Evolutionary conservation across 164 flowering plant genomes (phyloP).

Genomic region (Dillenia turbinata): DNA sequence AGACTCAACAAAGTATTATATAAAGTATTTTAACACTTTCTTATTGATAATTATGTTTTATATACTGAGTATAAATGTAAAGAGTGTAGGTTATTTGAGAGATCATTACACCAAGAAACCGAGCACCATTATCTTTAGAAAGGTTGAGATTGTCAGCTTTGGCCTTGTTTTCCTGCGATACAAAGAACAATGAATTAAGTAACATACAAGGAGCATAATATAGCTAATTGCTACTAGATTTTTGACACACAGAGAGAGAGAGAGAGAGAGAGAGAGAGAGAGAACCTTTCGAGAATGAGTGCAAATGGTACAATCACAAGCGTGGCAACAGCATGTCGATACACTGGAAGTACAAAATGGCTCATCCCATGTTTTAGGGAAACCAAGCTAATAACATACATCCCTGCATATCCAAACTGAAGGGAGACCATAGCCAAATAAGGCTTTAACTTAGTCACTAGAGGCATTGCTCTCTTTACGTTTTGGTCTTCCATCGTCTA

Average conservation of each 20-base stretch:
- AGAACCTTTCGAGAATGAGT: constrained; percentile 58
- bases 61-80: background rate
- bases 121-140: constrained; percentile 57
- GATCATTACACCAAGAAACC: constrained; percentile 75
- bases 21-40: too few species aligned
- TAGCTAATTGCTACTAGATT: background rate
- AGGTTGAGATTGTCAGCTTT: constrained; percentile 59
- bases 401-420: constrained; percentile 84
- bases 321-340: constrained; percentile 70
- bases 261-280: constrained; percentile 5
- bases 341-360: constrained; percentile 61
- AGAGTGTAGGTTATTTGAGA: background rate
- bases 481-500: constrained; percentile 21
- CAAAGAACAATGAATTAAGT: background rate
- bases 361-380: constrained; percentile 70
- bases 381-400: constrained; percentile 61
- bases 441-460: constrained; percentile 36
- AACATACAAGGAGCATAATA: too few species aligned
- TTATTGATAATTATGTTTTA: too few species aligned
- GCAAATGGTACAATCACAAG: constrained; percentile 72
- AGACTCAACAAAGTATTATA: too few species aligned
- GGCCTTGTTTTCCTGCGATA: constrained; percentile 71
- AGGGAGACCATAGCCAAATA: constrained; percentile 70
- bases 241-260: background rate
- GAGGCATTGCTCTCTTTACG: constrained; percentile 1